Evolutionary conservation across 805 yeast species (phyloP).

Genomic region (Nakazawaea siamensis): DNA sequence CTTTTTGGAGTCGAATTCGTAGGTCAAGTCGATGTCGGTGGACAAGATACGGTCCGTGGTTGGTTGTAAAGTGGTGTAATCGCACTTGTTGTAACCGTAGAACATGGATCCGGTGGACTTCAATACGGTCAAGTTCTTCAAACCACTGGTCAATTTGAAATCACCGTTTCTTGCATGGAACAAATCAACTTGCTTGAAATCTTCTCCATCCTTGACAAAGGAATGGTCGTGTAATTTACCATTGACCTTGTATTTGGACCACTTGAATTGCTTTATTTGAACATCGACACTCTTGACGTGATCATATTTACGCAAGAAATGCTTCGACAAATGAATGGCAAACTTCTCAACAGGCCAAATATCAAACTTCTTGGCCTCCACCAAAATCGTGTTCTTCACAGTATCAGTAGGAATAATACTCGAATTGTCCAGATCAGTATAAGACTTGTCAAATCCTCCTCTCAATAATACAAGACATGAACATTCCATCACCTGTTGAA

Average conservation of each 20-base stretch:
- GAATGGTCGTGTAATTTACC: constrained; percentile 81
- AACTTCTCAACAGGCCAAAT: constrained; percentile 90
- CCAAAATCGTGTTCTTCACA: constrained; percentile 78
- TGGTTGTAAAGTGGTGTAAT: constrained; percentile 81
- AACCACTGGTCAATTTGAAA: constrained; percentile 54
- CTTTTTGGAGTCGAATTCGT: constrained; percentile 53
- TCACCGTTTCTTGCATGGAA: constrained; percentile 44
- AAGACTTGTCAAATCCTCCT: constrained; percentile 74
- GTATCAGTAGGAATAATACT: constrained; percentile 94
- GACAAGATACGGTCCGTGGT: constrained; percentile 81
- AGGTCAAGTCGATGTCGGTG: constrained; percentile 71
- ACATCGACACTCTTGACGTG: constrained; percentile 72
- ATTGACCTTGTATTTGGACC: constrained; percentile 70
- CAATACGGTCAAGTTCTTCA: constrained; percentile 74
- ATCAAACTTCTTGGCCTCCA: constrained; percentile 74
- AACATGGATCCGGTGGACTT: constrained; percentile 92
- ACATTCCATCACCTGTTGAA: constrained; percentile 81
- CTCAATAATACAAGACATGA: constrained; percentile 67
- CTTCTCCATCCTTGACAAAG: constrained; percentile 78
- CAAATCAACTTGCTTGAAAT: constrained; percentile 55
- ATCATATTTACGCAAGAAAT: constrained; percentile 67
- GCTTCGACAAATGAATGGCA: constrained; percentile 78
- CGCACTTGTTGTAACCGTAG: constrained; percentile 79
- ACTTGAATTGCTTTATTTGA: constrained; percentile 60
- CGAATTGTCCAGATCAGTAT: constrained; percentile 82